Base-by-base conservation (phyloP, 192 early-diverging fungal genomes). In the Diversispora epigaea region DNA sequence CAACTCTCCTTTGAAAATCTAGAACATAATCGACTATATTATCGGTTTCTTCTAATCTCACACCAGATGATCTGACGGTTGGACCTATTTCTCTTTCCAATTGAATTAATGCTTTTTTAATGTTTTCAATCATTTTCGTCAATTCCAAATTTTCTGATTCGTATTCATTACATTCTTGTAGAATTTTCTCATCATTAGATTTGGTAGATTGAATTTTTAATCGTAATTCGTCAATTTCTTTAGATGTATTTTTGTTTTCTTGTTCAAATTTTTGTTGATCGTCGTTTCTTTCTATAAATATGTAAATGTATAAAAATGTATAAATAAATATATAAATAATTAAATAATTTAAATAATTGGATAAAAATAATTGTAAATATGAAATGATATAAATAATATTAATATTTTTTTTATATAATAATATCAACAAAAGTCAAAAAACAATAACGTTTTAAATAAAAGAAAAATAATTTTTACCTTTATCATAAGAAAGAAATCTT, bases 81-180 rank as follows among this genome's bases (percentile, higher is more conserved):
- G 72, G 72, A 15, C 72, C 72, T 25, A 74, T 74, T 45, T 62
- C 72, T 22, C 60, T 55, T 45, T 74, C 72, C 22, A 73, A 63
- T 62, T 47, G 56, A 56, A 46, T 15, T 46, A 73, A 60, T 14
- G 71, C 25, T 22, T 25, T 22, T 19, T 54, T 52, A 32, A 73
- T 73, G 10, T 73, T 32, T 44, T 60, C 58, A 49, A 63, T 43
- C 11, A 15, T 32, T 49, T 73, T 6, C 14, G 21, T 62, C 21
- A 63, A 25, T 63, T 74, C 12, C 5, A 25, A 14, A 12, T 60
- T 74, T 54, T 19, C 25, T 46, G 2, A 10, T 50, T 74, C 58
- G 25, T 49, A 8, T 49, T 47, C 72, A 4, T 47, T 3, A 47
- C 17, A 63, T 62, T 47, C 45, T 32, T 22, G 21, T 6, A 47